Conservation (phyloP, 139 green algal genomes). For the Chlorella sp. region DNA sequence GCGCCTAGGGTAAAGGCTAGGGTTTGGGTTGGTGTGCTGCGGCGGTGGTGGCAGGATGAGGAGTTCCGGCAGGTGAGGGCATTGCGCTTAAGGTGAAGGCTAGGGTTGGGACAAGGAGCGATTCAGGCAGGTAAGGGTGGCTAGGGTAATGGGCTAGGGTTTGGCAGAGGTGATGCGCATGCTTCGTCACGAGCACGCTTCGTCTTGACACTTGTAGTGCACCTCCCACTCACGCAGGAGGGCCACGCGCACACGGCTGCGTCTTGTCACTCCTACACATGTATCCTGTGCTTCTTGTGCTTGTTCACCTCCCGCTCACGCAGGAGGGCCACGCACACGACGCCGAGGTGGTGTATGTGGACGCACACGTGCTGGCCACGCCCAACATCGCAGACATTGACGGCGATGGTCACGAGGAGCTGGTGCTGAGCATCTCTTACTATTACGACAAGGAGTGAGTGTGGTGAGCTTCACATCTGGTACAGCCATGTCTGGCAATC, state of each 20-base stretch:
- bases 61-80: constrained; percentile 21
- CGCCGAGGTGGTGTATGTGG: constrained; percentile 56
- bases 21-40: neutral
- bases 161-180: no score
- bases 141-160: no score
- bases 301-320: neutral
- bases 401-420: constrained; percentile 80
- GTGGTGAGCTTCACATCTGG: no score
- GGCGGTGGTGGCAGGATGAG: constrained; percentile 23
- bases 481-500: no score
- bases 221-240: neutral
- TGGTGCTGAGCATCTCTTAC: constrained; percentile 86
- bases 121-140: neutral
- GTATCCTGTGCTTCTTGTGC: neutral
- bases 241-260: neutral
- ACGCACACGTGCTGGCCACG: constrained; percentile 86
- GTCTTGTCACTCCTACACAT: no score
- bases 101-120: neutral
- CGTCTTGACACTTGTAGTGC: no score
- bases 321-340: neutral
- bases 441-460: constrained; percentile 77
- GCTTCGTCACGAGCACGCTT: no score
- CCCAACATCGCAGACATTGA: constrained; percentile 92
- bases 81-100: no score
- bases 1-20: no score